A percentile compares a stretch with the other conserved stretches of the same genome.
Conservation (phyloP, 768 basidiomycete genomes). For the Lentinula sp. region DNA sequence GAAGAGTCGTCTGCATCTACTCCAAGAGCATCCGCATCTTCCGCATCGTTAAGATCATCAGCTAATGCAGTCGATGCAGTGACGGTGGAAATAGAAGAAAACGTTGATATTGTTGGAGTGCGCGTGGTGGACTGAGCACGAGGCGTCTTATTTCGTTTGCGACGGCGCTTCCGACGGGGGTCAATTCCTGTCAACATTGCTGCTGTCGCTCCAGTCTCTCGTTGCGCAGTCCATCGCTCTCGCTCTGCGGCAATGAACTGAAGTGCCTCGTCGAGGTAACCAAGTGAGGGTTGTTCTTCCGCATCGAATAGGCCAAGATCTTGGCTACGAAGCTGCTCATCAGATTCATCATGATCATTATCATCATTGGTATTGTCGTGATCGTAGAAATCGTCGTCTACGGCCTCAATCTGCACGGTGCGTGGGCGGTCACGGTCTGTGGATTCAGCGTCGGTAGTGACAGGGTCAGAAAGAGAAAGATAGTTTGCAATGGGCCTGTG, state of each 20-base stretch:
- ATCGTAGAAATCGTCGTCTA: conserved; percentile 7
- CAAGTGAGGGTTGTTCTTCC: conserved; percentile 55
- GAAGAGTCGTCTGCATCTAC: conserved; percentile 20
- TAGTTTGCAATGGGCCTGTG: conserved; percentile 55
- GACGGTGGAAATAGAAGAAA: neutral
- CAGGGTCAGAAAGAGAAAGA: conserved; percentile 26
- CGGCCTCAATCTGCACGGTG: conserved; percentile 14
- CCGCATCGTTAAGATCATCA: conserved; percentile 10
- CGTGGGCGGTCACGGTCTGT: conserved; percentile 1
- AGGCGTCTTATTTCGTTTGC: conserved; percentile 24
- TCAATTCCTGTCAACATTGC: conserved; percentile 14
- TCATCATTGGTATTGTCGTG: conserved; percentile 6
- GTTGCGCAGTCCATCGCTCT: conserved; percentile 47
- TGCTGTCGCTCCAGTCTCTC: conserved; percentile 23
- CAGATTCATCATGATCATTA: conserved; percentile 4
- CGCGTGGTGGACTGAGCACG: conserved; percentile 9
- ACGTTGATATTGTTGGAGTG: conserved; percentile 1
- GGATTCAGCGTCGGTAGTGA: conserved; percentile 10
- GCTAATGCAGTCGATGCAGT: conserved; percentile 2
- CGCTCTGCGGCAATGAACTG: conserved; percentile 73
- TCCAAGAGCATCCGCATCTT: conserved; percentile 10
- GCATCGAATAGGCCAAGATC: conserved; percentile 20
- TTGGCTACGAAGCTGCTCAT: conserved; percentile 9
- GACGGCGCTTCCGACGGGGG: conserved; percentile 29
- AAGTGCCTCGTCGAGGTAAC: conserved; percentile 66